Percentiles rank a stretch among this genome's conserved stretches.
phyloP scores from a whole-genome alignment of 73 alveolate species.

The Blepharisma japonicum region DNA sequence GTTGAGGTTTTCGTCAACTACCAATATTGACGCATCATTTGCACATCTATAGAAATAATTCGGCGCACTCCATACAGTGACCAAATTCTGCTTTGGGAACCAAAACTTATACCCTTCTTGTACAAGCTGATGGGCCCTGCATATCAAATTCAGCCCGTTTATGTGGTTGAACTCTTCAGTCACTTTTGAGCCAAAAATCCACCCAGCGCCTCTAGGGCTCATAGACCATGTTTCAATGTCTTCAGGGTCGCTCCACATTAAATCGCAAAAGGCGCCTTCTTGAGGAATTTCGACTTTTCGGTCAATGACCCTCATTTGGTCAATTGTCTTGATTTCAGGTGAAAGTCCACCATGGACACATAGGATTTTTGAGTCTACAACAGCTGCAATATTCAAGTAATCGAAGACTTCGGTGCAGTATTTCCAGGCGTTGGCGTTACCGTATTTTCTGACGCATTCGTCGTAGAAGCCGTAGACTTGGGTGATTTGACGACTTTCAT shows the following conservation, averaged over 20 bases:
- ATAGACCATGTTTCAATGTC: constrained; percentile 67
- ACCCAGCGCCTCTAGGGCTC: constrained; percentile 72
- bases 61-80: constrained; percentile 93
- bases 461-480: constrained; percentile 32
- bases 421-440: constrained; percentile 81
- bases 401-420: constrained; percentile 74
- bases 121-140: constrained; percentile 88
- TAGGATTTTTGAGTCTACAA: constrained; percentile 76
- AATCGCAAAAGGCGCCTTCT: constrained; percentile 89
- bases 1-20: constrained; percentile 60
- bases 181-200: constrained; percentile 73
- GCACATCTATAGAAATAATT: constrained; percentile 87
- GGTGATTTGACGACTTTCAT: constrained; percentile 52
- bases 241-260: constrained; percentile 94
- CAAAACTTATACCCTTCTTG: constrained; percentile 83
- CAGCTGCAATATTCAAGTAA: constrained; percentile 68
- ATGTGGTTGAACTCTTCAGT: constrained; percentile 76
- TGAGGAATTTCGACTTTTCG: constrained; percentile 86
- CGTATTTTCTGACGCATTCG: constrained; percentile 79
- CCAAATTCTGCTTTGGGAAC: constrained; percentile 68
- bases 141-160: constrained; percentile 71
- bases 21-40: constrained; percentile 74
- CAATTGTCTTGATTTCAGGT: constrained; percentile 85
- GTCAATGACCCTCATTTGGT: constrained; percentile 72
- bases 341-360: constrained; percentile 93